Conservation (phyloP, 2,329 filamentous ascomycete genomes). For the Sarocladium brachiariae region DNA sequence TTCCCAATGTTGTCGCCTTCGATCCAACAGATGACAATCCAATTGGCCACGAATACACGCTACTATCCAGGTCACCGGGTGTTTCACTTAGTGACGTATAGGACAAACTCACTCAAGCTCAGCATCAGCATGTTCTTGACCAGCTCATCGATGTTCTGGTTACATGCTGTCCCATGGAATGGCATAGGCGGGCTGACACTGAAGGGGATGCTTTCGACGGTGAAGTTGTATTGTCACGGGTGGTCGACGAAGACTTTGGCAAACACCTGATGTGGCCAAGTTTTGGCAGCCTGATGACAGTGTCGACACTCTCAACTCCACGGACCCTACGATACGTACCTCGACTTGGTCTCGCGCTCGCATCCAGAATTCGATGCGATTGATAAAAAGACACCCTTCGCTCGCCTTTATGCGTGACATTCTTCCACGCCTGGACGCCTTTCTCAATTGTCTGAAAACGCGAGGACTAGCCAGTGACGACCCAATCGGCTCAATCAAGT, state of each 20-base stretch:
- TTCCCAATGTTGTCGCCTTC: constrained; percentile 24
- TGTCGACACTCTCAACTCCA: background rate
- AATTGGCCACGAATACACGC: constrained; percentile 25
- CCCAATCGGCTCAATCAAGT: background rate
- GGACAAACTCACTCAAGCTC: constrained; percentile 11
- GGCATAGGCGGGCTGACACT: constrained; percentile 2
- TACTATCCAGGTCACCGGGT: constrained; percentile 22
- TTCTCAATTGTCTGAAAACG: background rate
- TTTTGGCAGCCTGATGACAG: background rate
- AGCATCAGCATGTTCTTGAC: constrained; percentile 12
- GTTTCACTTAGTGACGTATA: constrained; percentile 23
- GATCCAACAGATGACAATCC: constrained; percentile 21
- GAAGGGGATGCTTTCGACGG: background rate
- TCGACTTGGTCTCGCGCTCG: background rate
- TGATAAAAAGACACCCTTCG: background rate
- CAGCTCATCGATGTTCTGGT: constrained; percentile 23
- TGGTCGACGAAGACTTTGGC: constrained; percentile 1
- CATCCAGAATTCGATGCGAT: background rate
- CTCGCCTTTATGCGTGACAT: background rate
- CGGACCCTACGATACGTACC: background rate
- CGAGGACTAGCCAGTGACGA: background rate
- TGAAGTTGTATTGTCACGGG: background rate
- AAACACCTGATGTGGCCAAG: background rate
- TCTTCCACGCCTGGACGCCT: background rate
- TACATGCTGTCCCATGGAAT: constrained; percentile 9